phyloP scores from a whole-genome alignment of 108 stramenopile genomes.

The Epithemia pelagica region DNA sequence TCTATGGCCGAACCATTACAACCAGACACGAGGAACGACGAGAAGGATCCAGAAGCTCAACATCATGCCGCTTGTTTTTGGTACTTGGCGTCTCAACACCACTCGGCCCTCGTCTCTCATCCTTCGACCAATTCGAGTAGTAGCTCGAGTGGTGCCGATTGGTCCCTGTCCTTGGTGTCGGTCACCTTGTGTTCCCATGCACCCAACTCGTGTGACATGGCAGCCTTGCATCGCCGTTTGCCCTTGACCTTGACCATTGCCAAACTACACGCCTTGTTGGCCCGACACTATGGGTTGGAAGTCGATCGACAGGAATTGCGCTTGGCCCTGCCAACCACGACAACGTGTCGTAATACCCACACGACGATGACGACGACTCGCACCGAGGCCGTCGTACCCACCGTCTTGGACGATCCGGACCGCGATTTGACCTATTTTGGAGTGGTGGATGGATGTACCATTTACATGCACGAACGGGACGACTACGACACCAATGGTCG shows the following conservation, averaged over 20 bases:
- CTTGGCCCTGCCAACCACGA: background rate
- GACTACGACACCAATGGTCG: background rate
- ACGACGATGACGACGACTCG: background rate
- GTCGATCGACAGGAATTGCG: background rate
- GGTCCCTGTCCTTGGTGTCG: background rate
- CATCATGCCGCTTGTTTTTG: background rate
- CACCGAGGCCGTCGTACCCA: too few relatives aligned
- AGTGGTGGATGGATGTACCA: background rate
- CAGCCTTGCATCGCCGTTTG: background rate
- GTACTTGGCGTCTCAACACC: background rate
- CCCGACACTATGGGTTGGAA: background rate
- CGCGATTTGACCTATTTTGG: background rate
- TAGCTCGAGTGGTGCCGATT: background rate
- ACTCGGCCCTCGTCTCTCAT: too few relatives aligned
- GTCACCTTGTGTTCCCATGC: background rate
- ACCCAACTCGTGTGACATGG: background rate
- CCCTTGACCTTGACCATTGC: background rate
- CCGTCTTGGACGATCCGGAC: background rate
- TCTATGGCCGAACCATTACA: background rate
- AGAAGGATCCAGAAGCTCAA: background rate
- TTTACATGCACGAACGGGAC: background rate
- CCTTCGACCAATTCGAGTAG: background rate
- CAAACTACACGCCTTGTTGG: background rate
- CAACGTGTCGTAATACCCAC: background rate
- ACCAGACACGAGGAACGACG: too few relatives aligned